Percentiles rank a stretch among this genome's conserved stretches.
These are phyloP conservation scores for Blastobotrys chiropterorum DNA, from an alignment of 805 yeast genomes.

Conservation along the genomic window DNA sequence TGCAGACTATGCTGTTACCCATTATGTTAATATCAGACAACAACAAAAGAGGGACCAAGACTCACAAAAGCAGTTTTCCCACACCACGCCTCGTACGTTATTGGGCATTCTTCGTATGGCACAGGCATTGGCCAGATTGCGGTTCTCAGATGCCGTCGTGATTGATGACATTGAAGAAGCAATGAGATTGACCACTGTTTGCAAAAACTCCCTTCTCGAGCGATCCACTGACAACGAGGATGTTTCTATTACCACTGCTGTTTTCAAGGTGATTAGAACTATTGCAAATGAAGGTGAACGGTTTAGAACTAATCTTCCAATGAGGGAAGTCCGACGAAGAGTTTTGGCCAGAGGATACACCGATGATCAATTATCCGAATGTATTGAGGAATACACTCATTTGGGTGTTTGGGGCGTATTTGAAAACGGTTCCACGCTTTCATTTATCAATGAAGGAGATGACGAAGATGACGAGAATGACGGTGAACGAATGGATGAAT, in stretches of 20 bases:
- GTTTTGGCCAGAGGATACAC: conserved; percentile 80
- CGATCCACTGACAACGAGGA: conserved; percentile 48
- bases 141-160: conserved; percentile 68
- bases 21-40: conserved; percentile 88
- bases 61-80: conserved; percentile 73
- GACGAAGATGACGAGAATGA: conserved; percentile 86
- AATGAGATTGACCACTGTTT: conserved; percentile 73
- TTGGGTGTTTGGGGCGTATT: conserved; percentile 71
- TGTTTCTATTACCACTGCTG: conserved; percentile 57
- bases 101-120: conserved; percentile 87
- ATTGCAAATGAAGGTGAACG: conserved; percentile 42
- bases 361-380: conserved; percentile 64
- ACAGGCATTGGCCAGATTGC: conserved; percentile 86
- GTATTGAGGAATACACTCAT: conserved; percentile 66
- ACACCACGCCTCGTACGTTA: conserved; percentile 92
- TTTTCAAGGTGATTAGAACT: conserved; percentile 63
- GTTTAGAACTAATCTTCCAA: conserved; percentile 33
- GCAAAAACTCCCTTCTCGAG: conserved; percentile 72
- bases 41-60: conserved; percentile 72
- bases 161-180: conserved; percentile 93
- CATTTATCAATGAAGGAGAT: conserved; percentile 51
- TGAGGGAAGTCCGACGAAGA: conserved; percentile 52
- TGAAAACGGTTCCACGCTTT: conserved; percentile 43
- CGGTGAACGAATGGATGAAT: background rate
- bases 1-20: conserved; percentile 77